Evolutionary conservation across 2,329 filamentous ascomycete species (phyloP).

Genomic region (Ambrosiella xylebori): DNA sequence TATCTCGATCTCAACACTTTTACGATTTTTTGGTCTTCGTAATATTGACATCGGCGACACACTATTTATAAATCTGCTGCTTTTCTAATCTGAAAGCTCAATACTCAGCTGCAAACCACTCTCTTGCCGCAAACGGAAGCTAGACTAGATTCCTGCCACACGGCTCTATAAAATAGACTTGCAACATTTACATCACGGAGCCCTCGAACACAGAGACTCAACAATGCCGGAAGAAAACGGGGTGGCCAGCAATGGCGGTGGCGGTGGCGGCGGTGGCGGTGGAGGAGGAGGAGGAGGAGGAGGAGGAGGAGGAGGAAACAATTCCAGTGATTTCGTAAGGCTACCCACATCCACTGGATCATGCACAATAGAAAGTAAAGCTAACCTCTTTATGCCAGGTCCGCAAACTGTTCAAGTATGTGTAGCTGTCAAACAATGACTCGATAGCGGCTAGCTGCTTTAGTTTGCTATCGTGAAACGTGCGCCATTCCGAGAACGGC

Average conservation of each 20-base stretch:
- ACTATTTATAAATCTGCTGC: too few species aligned
- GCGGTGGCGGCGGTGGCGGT: neutral
- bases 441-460: neutral
- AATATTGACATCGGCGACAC: too few species aligned
- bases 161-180: too few species aligned
- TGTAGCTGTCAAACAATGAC: neutral
- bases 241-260: constrained; percentile 1
- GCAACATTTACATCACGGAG: too few species aligned
- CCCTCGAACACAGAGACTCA: too few species aligned
- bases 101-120: too few species aligned
- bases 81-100: too few species aligned
- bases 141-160: too few species aligned
- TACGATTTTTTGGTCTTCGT: too few species aligned
- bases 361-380: neutral
- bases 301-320: constrained; percentile 39
- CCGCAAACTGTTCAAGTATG: constrained; percentile 93
- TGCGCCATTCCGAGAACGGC: neutral
- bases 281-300: too few species aligned
- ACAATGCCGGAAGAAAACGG: neutral
- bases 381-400: constrained; percentile 38
- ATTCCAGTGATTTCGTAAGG: constrained; percentile 91
- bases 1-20: too few species aligned
- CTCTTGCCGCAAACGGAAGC: too few species aligned
- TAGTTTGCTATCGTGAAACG: constrained; percentile 19
- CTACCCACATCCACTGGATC: neutral